Conservation (phyloP, 208 protist species). For the Polymyxa betae region DNA sequence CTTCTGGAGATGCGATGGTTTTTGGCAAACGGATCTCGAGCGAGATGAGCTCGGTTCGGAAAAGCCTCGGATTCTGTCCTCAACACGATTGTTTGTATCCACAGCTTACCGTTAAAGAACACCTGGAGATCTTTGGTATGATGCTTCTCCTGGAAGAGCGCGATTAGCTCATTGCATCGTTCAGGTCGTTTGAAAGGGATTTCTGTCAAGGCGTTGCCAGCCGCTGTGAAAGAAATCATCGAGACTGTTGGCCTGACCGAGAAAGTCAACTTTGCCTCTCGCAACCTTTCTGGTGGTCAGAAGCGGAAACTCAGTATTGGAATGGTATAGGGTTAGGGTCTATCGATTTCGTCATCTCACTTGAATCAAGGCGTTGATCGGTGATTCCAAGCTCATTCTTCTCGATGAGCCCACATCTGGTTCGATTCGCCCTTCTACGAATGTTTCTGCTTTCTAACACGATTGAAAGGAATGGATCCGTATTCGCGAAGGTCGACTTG, state of each 20-base stretch:
- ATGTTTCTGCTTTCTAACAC: conserved; percentile 55
- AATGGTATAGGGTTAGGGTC: neutral
- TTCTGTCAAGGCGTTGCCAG: neutral
- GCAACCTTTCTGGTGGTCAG: neutral
- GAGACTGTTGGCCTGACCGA: neutral
- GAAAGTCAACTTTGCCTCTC: neutral
- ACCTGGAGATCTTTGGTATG: conserved; percentile 65
- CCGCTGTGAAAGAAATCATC: neutral
- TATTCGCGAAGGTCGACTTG: conserved; percentile 66
- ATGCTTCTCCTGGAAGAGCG: conserved; percentile 2
- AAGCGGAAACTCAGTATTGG: conserved; percentile 47
- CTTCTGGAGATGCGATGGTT: neutral
- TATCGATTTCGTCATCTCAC: neutral
- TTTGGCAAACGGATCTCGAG: neutral
- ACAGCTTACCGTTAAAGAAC: conserved; percentile 63
- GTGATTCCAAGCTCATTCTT: neutral
- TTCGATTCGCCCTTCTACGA: neutral
- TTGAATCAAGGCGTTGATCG: neutral
- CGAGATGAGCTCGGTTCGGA: neutral
- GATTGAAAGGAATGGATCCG: conserved; percentile 66
- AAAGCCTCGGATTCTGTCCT: conserved; percentile 64
- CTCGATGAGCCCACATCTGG: neutral
- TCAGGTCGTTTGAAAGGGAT: neutral
- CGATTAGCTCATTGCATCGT: too few relatives aligned
- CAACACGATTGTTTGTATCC: conserved; percentile 63